Percentiles rank a stretch among this genome's conserved stretches.
These are phyloP conservation scores for Dictyostelium firmibasis DNA, from an alignment of 78 protist genomes.

Conservation along the genomic window DNA sequence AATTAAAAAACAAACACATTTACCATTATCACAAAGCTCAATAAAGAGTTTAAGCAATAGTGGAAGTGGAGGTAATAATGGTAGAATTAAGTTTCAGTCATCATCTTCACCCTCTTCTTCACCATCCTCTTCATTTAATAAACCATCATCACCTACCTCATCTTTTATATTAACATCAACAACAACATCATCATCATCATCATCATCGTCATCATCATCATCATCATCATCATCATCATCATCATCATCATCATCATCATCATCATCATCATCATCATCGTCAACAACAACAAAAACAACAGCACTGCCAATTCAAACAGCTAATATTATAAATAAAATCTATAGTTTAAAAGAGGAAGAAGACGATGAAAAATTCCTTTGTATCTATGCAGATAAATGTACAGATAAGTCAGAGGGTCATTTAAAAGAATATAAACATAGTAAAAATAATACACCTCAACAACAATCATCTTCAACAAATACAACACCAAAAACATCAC, in stretches of 20 bases:
- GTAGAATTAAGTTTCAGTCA: neutral
- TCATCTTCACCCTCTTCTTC: neutral
- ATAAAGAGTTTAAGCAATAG: neutral
- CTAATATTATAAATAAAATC: neutral
- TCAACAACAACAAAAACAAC: too few relatives aligned
- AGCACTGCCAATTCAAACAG: neutral
- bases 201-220: neutral
- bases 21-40: neutral
- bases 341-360: neutral
- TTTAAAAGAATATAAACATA: conserved; percentile 13
- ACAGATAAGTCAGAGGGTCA: conserved; percentile 10
- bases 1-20: neutral
- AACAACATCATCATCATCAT: neutral
- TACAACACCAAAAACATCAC: neutral
- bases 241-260: neutral
- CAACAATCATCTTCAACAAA: neutral
- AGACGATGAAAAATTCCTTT: neutral
- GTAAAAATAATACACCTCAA: neutral
- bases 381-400: conserved; percentile 14
- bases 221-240: too few relatives aligned
- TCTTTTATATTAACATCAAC: neutral
- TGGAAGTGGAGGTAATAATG: neutral
- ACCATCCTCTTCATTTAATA: neutral
- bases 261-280: neutral
- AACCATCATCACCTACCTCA: neutral